A percentile compares a stretch with the other conserved stretches of the same genome.
phyloP scores from a whole-genome alignment of 2,329 filamentous ascomycete species.

The Pezicula neosporulosa region DNA sequence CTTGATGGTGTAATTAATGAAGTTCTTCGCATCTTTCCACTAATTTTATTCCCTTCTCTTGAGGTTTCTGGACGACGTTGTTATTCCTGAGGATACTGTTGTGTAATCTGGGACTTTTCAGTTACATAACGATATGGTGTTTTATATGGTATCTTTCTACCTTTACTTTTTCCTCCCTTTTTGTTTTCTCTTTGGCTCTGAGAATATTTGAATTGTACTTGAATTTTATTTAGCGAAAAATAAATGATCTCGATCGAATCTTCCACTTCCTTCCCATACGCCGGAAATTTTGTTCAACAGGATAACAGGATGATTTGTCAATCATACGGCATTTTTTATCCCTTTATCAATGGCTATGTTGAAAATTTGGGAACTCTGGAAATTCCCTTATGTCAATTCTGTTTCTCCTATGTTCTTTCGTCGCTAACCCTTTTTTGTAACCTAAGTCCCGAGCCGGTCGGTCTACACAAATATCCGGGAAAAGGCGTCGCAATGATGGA shows the following conservation, averaged over 20 bases:
- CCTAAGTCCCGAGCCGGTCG: no score
- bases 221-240: no score
- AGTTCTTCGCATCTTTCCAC: slow-evolving; percentile 11
- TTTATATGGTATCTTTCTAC: no score
- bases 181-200: no score
- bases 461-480: slow-evolving; percentile 27
- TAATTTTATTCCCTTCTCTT: slow-evolving; percentile 14
- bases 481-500: slow-evolving; percentile 30
- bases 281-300: slow-evolving; percentile 10
- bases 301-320: no score
- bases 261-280: not conserved
- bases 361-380: no score
- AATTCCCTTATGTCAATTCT: no score
- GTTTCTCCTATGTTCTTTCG: no score
- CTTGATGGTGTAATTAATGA: slow-evolving; percentile 18
- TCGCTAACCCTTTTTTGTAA: no score
- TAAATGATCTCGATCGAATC: no score
- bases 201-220: no score
- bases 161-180: no score
- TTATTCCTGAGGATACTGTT: slow-evolving; percentile 9
- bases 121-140: slow-evolving; percentile 10
- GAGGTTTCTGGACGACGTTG: slow-evolving; percentile 2
- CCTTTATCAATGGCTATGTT: slow-evolving; percentile 21
- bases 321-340: slow-evolving; percentile 24
- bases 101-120: slow-evolving; percentile 8